Conservation (phyloP, 2,329 filamentous ascomycete genomes). For the Colletotrichum neosansevieriae region DNA sequence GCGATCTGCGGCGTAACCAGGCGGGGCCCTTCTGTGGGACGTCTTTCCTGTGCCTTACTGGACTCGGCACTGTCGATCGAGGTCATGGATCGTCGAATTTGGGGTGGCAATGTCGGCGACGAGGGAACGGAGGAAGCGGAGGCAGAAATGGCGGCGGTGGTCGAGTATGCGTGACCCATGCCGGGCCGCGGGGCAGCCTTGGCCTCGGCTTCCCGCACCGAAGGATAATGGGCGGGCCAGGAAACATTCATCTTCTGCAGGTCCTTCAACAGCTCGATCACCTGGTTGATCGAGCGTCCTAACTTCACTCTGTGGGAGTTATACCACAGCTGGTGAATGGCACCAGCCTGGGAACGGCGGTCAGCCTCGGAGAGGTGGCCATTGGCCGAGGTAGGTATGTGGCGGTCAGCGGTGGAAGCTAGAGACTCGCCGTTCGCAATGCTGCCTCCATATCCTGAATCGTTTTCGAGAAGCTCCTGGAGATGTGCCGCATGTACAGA, state of each 20-base stretch:
- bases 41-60: conserved; percentile 75
- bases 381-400: conserved; percentile 38
- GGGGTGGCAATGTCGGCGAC: conserved; percentile 58
- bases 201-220: conserved; percentile 71
- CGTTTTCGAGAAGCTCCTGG: conserved; percentile 83
- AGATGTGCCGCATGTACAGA: conserved; percentile 85
- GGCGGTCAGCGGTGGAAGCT: conserved; percentile 44
- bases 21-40: conserved; percentile 76
- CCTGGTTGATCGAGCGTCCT: conserved; percentile 87
- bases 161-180: conserved; percentile 73
- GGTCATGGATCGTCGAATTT: conserved; percentile 78
- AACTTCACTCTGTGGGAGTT: conserved; percentile 91
- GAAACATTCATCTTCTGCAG: conserved; percentile 89
- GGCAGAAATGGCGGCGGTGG: conserved; percentile 60
- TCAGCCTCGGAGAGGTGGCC: conserved; percentile 56
- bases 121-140: conserved; percentile 52
- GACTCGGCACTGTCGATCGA: conserved; percentile 77
- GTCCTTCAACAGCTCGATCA: conserved; percentile 84
- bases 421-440: conserved; percentile 72
- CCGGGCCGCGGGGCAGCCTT: conserved; percentile 69
- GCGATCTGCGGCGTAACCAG: conserved; percentile 92
- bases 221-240: conserved; percentile 97
- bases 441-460: conserved; percentile 94
- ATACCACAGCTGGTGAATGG: conserved; percentile 93
- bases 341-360: conserved; percentile 74